Base-by-base conservation (phyloP, 805 yeast species). In the Barnettozyma salicaria region DNA sequence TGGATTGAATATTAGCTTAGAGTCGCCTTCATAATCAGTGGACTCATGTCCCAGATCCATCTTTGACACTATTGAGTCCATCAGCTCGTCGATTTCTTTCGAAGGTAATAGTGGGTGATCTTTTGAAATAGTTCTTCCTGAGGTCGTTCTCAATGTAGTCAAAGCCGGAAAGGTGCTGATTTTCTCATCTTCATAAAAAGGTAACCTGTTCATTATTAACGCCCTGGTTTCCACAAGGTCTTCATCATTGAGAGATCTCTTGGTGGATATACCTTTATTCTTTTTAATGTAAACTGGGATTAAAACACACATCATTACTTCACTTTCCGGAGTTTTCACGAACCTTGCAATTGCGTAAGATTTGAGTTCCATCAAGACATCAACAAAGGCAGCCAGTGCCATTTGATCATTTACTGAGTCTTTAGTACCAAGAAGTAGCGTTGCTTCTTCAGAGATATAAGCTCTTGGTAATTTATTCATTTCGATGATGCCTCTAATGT, bases 161-260 rank as follows among this genome's bases (percentile, higher is more conserved):
- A 75, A 44, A 26, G 55, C 52, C 6, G 67, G 63, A 47, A 81
- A 73, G 18, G 65, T 66, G 3, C 88, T 75, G 12, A 76, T 64
- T 46, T 74, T 73, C 44, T 77, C 81, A 55, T 88, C 96, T 45
- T 85, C 95, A 29, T 72, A 70, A 56, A 73, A 84, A 2, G 96
- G 92, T 10, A 87, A 53, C 31, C 78, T 62, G 10, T 68, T 67
- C 44, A 78, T 53, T 1, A 71, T 59, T 37, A 85, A 66, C 0
- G 69, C 67, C 41, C 71, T 63, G 14, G 53, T 40, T 11, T 53
- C 50, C 13, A 36, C 41, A 21, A 40, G 12, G 7, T 36, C 38
- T 4, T 29, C 42, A 13, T 50, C 59, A 5, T 40, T 39, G 10
- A 46, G 32, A 6, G 48, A 40, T 21, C 58, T 52, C 29, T 60